Base-by-base conservation (phyloP, 495 filamentous ascomycete species). In the Paragyromitra xinjiangensis region DNA sequence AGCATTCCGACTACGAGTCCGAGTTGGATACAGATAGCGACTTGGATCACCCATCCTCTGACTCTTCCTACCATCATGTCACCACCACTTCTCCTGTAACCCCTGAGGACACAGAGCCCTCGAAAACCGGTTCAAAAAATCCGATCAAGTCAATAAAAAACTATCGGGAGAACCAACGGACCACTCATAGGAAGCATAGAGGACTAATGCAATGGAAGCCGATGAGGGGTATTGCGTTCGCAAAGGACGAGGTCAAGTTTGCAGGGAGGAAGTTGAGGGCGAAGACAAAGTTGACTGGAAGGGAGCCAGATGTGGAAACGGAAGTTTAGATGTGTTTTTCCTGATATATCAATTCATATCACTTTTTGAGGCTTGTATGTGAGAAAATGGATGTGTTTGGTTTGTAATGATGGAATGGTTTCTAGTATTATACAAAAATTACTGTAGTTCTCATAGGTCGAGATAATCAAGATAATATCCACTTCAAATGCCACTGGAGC, bases 191-290 rank as follows among this genome's bases (percentile, higher is more conserved):
- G 14, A 91, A 91, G 84, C 90, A 92, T 75, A 85, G 91, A 44
- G 91, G 91, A 9, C 71, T 92, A 78, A 92, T 92, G 90, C 91
- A 92, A 82, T 93, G 91, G 91, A 91, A 88, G 82, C 91, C 91
- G 29, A 87, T 91, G 85, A 83, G 91, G 78, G 90, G 91, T 78
- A 84, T 87, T 69, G 88, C 88, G 82, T 93, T 93, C 71, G 91
- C 90, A 48, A 92, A 92, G 85, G 87, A 92, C 79, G 89, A 93
- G 84, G 85, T 88, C 0, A 87, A 88, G 76, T 88, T 88, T 78
- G 91, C 89, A 0, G 84, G 90, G 14, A 83, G 87, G 64, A 86
- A 88, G 80, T 74, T 92, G 55, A 86, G 83, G 64, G 84, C 81
- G 5, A 86, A 89, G 71, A 84, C 88, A 48, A 89, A 88, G 73